Evolutionary conservation across 148 eudicot species (phyloP).

Genomic region (Polygonum aviculare): DNA sequence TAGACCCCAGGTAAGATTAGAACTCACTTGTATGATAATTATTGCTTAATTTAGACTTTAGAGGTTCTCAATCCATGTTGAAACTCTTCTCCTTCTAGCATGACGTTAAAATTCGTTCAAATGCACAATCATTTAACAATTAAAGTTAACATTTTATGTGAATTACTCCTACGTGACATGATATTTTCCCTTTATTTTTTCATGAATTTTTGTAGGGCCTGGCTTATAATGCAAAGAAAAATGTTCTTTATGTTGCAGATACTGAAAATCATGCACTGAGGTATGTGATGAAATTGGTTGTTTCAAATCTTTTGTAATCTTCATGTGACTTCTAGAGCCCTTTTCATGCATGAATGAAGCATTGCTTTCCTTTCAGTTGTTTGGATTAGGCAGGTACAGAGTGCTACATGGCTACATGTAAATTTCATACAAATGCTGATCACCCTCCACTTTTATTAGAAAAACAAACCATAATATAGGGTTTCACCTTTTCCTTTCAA

Average conservation of each 20-base stretch:
- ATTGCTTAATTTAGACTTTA: not conserved
- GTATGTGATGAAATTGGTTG: slow-evolving; percentile 19
- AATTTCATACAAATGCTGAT: not conserved
- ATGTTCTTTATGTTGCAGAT: slow-evolving; percentile 89
- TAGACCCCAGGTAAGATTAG: slow-evolving; percentile 69
- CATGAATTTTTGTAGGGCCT: slow-evolving; percentile 50
- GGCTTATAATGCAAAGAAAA: slow-evolving; percentile 80
- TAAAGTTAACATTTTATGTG: not conserved
- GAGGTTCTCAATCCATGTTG: not conserved
- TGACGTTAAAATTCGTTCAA: not conserved
- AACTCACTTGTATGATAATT: not conserved
- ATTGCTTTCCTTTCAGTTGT: not conserved
- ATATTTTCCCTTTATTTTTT: not conserved
- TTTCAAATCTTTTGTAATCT: not conserved
- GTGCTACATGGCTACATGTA: slow-evolving; percentile 1
- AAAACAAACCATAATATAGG: not conserved
- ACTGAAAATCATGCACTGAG: slow-evolving; percentile 98
- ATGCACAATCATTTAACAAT: not conserved
- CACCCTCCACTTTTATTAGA: not conserved
- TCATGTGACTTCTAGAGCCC: not conserved
- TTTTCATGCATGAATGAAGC: not conserved
- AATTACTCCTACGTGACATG: not conserved
- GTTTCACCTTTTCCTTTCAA: not conserved
- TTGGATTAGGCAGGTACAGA: not conserved
- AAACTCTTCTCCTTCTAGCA: not conserved